Conservation (phyloP, 345 rosid species). For the Eutrema heterophyllum region DNA sequence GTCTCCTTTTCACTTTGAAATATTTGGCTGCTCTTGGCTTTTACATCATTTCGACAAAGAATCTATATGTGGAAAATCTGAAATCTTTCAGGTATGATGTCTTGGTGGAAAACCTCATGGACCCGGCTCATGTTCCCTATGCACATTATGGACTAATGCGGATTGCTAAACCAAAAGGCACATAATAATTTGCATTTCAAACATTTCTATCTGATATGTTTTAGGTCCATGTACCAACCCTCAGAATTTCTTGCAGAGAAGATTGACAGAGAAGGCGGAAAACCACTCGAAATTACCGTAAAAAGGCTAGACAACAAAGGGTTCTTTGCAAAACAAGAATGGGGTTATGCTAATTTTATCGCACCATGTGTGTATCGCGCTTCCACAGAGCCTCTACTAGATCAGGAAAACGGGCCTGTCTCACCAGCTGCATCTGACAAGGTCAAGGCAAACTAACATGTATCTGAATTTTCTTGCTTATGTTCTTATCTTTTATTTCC, state of each 20-base stretch:
- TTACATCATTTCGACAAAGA: background rate
- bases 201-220: background rate
- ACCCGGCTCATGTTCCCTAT: constrained; percentile 93
- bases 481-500: background rate
- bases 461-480: background rate
- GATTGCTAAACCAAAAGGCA: constrained; percentile 38
- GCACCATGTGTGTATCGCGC: constrained; percentile 73
- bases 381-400: constrained; percentile 31
- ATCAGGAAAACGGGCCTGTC: constrained; percentile 45
- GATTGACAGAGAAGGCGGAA: constrained; percentile 88
- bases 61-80: background rate
- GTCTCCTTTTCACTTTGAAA: background rate
- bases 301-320: constrained; percentile 48
- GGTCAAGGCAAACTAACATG: constrained; percentile 14
- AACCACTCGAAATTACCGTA: constrained; percentile 54
- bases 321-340: constrained; percentile 55
- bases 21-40: background rate
- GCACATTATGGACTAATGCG: constrained; percentile 78
- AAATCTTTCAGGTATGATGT: constrained; percentile 63
- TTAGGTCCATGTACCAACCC: background rate
- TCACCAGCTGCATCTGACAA: constrained; percentile 34
- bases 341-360: constrained; percentile 51
- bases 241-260: constrained; percentile 40
- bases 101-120: constrained; percentile 80
- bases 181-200: constrained; percentile 11